Percentiles rank a stretch among this genome's conserved stretches.
phyloP scores from a whole-genome alignment of 2,329 filamentous ascomycete genomes.

The Microdochium trichocladiopsis region DNA sequence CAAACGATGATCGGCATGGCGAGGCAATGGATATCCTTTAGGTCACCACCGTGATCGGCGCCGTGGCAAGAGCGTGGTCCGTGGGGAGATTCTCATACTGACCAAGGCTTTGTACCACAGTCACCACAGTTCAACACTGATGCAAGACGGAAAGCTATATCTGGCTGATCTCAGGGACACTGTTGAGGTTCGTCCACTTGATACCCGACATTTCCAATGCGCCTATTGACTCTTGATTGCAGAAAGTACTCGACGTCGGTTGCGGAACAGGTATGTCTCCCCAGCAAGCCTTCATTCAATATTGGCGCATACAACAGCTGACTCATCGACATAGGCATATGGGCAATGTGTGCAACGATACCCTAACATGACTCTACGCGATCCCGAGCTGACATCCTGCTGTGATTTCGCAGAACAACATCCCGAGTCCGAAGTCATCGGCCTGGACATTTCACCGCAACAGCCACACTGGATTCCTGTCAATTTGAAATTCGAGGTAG shows the following conservation, averaged over 20 bases:
- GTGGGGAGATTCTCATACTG: too few species aligned
- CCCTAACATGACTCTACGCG: neutral
- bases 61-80: too few species aligned
- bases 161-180: slow-evolving; percentile 25
- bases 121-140: slow-evolving; percentile 15
- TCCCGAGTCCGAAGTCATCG: slow-evolving; percentile 23
- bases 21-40: slow-evolving; percentile 15
- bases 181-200: slow-evolving; percentile 9
- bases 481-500: slow-evolving; percentile 31
- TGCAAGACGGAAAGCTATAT: slow-evolving; percentile 26
- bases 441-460: slow-evolving; percentile 30
- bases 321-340: slow-evolving; percentile 13
- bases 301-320: neutral
- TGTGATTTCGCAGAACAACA: slow-evolving; percentile 32
- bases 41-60: neutral
- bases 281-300: neutral
- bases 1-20: slow-evolving; percentile 12
- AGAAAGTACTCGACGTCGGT: slow-evolving; percentile 23
- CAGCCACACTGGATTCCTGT: slow-evolving; percentile 32
- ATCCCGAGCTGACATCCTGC: neutral
- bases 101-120: slow-evolving; percentile 4
- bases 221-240: slow-evolving; percentile 2
- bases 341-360: slow-evolving; percentile 20
- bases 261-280: slow-evolving; percentile 17
- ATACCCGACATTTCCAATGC: neutral